Conservation (phyloP, 108 stramenopile genomes). For the Cylindrotheca closterium region DNA sequence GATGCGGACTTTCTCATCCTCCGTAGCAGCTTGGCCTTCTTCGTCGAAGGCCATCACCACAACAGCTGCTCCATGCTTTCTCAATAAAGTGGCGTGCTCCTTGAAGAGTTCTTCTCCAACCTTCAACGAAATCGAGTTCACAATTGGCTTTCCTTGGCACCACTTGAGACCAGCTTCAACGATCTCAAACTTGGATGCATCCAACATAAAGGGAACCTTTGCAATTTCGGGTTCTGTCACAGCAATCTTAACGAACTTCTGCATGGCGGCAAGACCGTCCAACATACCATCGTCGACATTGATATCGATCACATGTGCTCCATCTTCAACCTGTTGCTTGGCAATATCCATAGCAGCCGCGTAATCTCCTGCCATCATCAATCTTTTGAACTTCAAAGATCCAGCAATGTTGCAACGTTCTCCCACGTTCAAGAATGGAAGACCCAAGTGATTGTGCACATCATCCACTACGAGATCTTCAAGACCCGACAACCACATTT, state of each 20-base stretch:
- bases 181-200: conserved; percentile 98
- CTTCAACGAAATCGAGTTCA: conserved; percentile 98
- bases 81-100: conserved; percentile 92
- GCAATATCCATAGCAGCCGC: conserved; percentile 97
- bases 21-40: conserved; percentile 97
- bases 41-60: conserved; percentile 99
- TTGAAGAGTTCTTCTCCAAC: conserved; percentile 98
- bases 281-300: conserved; percentile 99
- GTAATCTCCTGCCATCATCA: conserved; percentile 96
- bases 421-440: conserved; percentile 96
- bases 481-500: conserved; percentile 97
- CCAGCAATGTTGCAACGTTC: conserved; percentile 98
- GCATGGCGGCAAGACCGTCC: conserved; percentile 97
- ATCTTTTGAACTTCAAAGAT: conserved; percentile 93
- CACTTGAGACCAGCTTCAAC: conserved; percentile 95
- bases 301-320: conserved; percentile 98
- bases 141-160: conserved; percentile 97
- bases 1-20: conserved; percentile 95
- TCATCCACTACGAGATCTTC: conserved; percentile 93
- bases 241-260: conserved; percentile 99
- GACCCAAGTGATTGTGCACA: conserved; percentile 88
- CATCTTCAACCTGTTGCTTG: conserved; percentile 97
- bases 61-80: conserved; percentile 96
- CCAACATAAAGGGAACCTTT: conserved; percentile 98
- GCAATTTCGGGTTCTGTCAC: conserved; percentile 96